Evolutionary conservation across 2,329 filamentous ascomycete species (phyloP), one percentile per base, ranked within the genome.

Genomic region (Aplosporella prunicola): DNA sequence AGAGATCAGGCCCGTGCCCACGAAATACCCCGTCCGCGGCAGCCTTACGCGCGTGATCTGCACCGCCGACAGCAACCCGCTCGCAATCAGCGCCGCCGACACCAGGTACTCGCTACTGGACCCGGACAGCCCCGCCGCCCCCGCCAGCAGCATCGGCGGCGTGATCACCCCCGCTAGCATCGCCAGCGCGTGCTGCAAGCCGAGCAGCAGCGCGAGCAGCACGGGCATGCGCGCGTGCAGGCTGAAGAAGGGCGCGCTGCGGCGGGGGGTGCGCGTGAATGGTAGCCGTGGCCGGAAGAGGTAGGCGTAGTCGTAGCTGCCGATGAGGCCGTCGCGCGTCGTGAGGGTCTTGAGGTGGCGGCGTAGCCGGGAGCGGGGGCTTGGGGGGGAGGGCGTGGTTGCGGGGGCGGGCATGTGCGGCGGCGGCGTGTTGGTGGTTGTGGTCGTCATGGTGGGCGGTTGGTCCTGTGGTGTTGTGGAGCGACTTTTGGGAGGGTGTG

Each of bases 271-370:
- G 53, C 73, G 78, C 69, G 91, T 78, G 59, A 94, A 94, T 0
- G 88, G 88, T 15, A 94, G 61, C 47, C 83, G 87, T 1, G 72
- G 83, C 15, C 67, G 76, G 68, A 95, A 93, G 26, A 95, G 77
- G 52, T 87, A 91, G 23, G 59, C 82, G 71, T 95, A 95, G 69
- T 95, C 82, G 60, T 95, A 95, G 50, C 78, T 71, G 45, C 88
- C 88, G 39, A 95, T 60, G 17, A 94, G 70, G 9, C 88, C 88
- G 1, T 87, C 72, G n/a, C n/a, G n/a, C n/a, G n/a, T n/a, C n/a
- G n/a, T n/a, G n/a, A n/a, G n/a, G n/a, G n/a, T n/a, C n/a, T n/a
- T n/a, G n/a, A n/a, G n/a, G n/a, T n/a, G n/a, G n/a, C n/a, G n/a
- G n/a, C n/a, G n/a, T n/a, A n/a, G n/a, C n/a, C n/a, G n/a, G n/a